These are phyloP conservation scores for Roridomyces roridus DNA, from an alignment of 768 basidiomycete species.

Conservation along the genomic window DNA sequence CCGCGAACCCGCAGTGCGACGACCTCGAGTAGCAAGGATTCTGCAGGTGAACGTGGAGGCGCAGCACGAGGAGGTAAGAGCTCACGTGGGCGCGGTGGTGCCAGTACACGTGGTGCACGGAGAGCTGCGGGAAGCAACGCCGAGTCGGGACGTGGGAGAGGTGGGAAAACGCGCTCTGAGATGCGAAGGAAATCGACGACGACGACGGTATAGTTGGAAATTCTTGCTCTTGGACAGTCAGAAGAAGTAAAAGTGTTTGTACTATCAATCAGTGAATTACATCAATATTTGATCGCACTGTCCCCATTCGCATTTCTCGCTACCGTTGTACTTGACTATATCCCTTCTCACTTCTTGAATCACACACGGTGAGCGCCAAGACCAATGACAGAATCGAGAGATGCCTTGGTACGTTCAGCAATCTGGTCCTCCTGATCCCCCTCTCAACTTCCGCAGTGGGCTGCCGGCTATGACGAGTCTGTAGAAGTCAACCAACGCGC, in stretches of 20 bases:
- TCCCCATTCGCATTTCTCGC: too few relatives aligned
- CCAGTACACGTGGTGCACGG: conserved; percentile 11
- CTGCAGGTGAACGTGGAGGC: conserved; percentile 8
- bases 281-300: too few relatives aligned
- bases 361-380: too few relatives aligned
- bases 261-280: too few relatives aligned
- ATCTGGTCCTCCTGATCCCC: background rate
- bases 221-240: too few relatives aligned
- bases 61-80: conserved; percentile 13
- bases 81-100: conserved; percentile 18
- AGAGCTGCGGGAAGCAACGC: conserved; percentile 10
- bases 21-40: conserved; percentile 11
- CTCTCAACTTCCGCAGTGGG: conserved; percentile 45
- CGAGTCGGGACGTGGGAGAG: conserved; percentile 15
- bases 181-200: background rate
- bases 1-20: conserved; percentile 17
- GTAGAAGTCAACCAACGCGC: conserved; percentile 95
- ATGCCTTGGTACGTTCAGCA: conserved; percentile 29
- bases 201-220: background rate
- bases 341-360: too few relatives aligned
- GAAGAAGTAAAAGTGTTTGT: too few relatives aligned
- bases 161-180: background rate
- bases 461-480: conserved; percentile 72
- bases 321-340: too few relatives aligned
- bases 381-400: conserved; percentile 30